Evolutionary conservation across 352 stramenopile species (phyloP).

Genomic region (Pythium rhizo-oryzae): DNA sequence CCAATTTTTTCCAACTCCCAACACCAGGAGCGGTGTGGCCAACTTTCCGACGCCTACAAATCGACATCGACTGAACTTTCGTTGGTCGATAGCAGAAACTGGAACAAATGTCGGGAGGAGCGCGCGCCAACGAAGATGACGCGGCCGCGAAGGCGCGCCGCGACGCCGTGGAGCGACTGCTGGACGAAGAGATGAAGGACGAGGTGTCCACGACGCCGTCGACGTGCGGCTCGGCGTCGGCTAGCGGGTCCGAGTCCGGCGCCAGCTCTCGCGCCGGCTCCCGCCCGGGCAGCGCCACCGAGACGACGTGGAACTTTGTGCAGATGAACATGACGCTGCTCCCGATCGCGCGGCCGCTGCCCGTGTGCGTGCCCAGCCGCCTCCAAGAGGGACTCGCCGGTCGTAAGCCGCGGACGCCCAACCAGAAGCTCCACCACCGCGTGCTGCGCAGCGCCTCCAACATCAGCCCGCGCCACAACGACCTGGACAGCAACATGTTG

Average conservation of each 20-base stretch:
- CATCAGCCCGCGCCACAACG: conserved; percentile 74
- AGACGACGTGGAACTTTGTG: conserved; percentile 75
- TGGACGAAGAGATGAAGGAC: conserved; percentile 25
- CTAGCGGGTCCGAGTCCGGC: neutral
- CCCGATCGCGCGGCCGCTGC: conserved; percentile 70
- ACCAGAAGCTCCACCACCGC: conserved; percentile 59
- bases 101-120: conserved; percentile 12
- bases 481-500: conserved; percentile 26
- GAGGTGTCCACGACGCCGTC: conserved; percentile 2
- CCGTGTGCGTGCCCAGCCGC: conserved; percentile 50
- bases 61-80: neutral
- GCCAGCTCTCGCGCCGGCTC: neutral
- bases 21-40: too few species aligned
- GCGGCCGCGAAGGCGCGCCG: too few species aligned
- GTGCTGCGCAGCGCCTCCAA: conserved; percentile 51
- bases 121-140: neutral
- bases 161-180: too few species aligned
- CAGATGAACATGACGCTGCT: conserved; percentile 88
- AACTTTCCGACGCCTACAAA: neutral
- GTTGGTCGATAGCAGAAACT: neutral
- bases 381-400: conserved; percentile 46
- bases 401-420: conserved; percentile 66
- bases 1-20: too few species aligned
- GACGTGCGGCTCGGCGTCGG: conserved; percentile 3
- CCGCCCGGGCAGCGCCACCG: conserved; percentile 9